Evolutionary conservation across 2,329 filamentous ascomycete species (phyloP), one percentile per base, ranked within the genome.

Genomic region (Escovopsis weberi): DNA sequence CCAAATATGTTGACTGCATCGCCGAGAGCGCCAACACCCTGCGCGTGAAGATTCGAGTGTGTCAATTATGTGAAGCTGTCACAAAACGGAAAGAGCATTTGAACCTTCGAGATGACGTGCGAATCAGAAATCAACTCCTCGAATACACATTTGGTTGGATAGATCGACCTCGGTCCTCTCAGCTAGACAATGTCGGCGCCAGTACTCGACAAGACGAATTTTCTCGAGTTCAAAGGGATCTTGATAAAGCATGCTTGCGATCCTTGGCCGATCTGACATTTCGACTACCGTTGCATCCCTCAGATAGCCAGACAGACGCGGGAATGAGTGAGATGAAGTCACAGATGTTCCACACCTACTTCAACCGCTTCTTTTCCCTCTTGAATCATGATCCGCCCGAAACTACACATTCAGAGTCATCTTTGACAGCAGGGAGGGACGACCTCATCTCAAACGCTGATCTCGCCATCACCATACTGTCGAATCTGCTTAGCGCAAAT

Each of bases 131-230:
- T 48, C 78, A 82, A 51, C 62, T 83, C 12, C 63, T 83, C 10
- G 78, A 82, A 53, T 76, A 77, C 45, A 74, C 82, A 33, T 80
- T 80, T 47, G 69, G 74, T 45, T 83, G 79, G 79, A 80, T 82
- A 50, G 71, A 76, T 26, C 67, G 77, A 10, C 74, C 75, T 15
- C 68, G 70, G 12, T 72, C 74, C 15, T 68, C 72, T 0, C 62
- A 61, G 6, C 52, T 58, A 4, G 72, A 74, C 34, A 57, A 62
- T 8, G 51, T 59, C n/a, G 55, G 58, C 2, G 51, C 59, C n/a
- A 51, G 56, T 18, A 56, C 57, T n/a, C 67, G 75, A 6, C 64
- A 67, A 37, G 78, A 82, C 48, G 78, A 81, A 43, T 56, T 68
- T 39, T 51, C 61, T 2, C 66, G 76, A 28, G 64, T 81, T 12